Percentiles rank a stretch among this genome's conserved stretches.
Evolutionary conservation across 352 stramenopile species (phyloP).

Genomic region (Pythium brassicae): DNA sequence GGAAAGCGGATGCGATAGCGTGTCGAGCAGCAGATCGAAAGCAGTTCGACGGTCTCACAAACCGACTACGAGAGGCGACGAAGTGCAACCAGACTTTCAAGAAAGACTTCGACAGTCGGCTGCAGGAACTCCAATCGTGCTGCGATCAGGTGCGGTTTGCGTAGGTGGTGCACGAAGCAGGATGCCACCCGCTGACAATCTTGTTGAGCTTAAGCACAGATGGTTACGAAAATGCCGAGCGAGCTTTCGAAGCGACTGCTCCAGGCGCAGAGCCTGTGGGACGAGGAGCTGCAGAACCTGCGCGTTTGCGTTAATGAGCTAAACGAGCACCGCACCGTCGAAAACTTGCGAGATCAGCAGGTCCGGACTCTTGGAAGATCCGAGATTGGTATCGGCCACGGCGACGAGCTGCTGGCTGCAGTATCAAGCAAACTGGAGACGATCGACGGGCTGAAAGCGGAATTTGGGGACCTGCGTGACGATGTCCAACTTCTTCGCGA

Average conservation of each 20-base stretch:
- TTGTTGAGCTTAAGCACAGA: constrained; percentile 13
- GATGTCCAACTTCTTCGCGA: constrained; percentile 10
- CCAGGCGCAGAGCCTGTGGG: constrained; percentile 37
- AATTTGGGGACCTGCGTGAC: constrained; percentile 18
- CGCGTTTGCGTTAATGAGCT: constrained; percentile 30
- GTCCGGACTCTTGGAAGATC: no score
- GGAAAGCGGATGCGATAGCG: constrained; percentile 32
- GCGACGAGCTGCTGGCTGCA: neutral
- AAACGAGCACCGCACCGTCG: constrained; percentile 8
- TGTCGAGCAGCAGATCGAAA: constrained; percentile 45
- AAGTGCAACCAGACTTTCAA: constrained; percentile 38
- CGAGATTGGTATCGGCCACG: neutral
- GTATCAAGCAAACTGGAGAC: constrained; percentile 17
- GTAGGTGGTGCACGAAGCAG: no score
- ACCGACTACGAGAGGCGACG: constrained; percentile 41
- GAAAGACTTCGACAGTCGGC: constrained; percentile 34
- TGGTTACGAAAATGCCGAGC: constrained; percentile 45
- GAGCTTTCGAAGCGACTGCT: constrained; percentile 48
- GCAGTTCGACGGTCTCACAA: constrained; percentile 60
- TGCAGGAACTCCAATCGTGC: constrained; percentile 34
- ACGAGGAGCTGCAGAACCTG: constrained; percentile 30
- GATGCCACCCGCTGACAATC: no score
- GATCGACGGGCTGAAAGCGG: constrained; percentile 15
- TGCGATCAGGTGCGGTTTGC: constrained; percentile 29
- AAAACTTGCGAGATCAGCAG: neutral